Percentiles rank a stretch among this genome's conserved stretches.
Conservation (phyloP, 2,329 filamentous ascomycete genomes). For the Xylariaceae sp. region DNA sequence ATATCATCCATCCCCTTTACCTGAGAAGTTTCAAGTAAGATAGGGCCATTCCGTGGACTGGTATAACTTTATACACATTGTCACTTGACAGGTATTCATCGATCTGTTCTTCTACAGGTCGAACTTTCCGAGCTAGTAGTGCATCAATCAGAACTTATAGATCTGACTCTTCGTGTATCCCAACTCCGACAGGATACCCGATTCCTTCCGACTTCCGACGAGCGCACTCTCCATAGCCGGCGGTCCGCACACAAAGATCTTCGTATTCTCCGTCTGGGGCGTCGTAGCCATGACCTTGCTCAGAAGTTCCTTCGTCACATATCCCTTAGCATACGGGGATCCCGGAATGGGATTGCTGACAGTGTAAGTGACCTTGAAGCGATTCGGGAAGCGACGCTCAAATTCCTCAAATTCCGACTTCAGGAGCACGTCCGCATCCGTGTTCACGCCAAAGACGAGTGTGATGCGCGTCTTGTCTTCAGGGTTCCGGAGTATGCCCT, state of each 20-base stretch:
- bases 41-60: no score
- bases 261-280: conserved; percentile 36
- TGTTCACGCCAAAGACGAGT: conserved; percentile 62
- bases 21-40: no score
- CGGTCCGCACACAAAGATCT: conserved; percentile 66
- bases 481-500: conserved; percentile 56
- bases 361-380: conserved; percentile 54
- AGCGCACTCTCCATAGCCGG: conserved; percentile 59
- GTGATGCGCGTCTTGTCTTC: conserved; percentile 58
- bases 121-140: background rate
- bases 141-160: conserved; percentile 46
- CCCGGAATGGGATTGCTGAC: conserved; percentile 45
- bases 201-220: conserved; percentile 39
- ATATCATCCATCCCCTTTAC: no score
- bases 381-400: conserved; percentile 44
- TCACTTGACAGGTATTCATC: background rate
- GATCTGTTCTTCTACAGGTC: background rate
- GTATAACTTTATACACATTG: no score
- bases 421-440: conserved; percentile 56
- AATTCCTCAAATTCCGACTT: conserved; percentile 50
- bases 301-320: conserved; percentile 53
- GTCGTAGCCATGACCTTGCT: conserved; percentile 39
- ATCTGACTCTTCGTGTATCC: conserved; percentile 55
- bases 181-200: conserved; percentile 51
- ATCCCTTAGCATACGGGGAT: conserved; percentile 46